A percentile compares a stretch with the other conserved stretches of the same genome.
Evolutionary conservation across 2,329 filamentous ascomycete genomes (phyloP).

Genomic region (Monosporascus sp.): DNA sequence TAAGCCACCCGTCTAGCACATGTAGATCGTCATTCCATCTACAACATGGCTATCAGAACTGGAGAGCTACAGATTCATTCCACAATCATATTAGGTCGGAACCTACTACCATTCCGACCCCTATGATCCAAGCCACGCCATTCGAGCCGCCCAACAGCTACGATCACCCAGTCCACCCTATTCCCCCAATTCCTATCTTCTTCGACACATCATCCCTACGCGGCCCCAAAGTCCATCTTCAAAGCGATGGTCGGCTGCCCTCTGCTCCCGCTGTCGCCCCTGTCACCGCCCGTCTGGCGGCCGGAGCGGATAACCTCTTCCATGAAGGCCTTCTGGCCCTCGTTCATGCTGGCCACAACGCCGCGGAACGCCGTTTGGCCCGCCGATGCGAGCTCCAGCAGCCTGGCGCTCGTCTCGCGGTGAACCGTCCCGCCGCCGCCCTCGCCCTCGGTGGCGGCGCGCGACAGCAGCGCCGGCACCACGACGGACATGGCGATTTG

Average conservation of each 20-base stretch:
- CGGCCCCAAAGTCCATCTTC: conserved; percentile 80
- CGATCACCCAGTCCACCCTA: too few species aligned
- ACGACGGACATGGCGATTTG: conserved; percentile 68
- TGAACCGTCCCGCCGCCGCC: conserved; percentile 40
- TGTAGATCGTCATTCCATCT: too few species aligned
- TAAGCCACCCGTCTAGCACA: too few species aligned
- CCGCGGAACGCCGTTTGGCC: conserved; percentile 70
- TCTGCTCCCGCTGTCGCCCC: conserved; percentile 35
- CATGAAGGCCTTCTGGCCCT: conserved; percentile 68
- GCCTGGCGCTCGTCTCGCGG: conserved; percentile 66
- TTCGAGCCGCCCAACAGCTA: too few species aligned
- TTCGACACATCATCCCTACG: too few species aligned
- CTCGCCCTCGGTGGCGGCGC: conserved; percentile 61
- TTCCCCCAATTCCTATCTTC: too few species aligned
- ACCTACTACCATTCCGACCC: too few species aligned
- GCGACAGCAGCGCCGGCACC: conserved; percentile 69
- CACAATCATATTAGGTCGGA: too few species aligned
- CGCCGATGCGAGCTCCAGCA: conserved; percentile 75
- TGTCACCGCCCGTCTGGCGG: conserved; percentile 39
- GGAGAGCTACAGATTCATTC: too few species aligned
- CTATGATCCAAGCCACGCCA: too few species aligned
- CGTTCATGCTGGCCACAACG: conserved; percentile 66
- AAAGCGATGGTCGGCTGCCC: conserved; percentile 80
- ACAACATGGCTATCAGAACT: too few species aligned
- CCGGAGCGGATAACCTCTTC: conserved; percentile 74